phyloP scores from a whole-genome alignment of 2,329 filamentous ascomycete genomes.

The Cytospora chrysosperma region DNA sequence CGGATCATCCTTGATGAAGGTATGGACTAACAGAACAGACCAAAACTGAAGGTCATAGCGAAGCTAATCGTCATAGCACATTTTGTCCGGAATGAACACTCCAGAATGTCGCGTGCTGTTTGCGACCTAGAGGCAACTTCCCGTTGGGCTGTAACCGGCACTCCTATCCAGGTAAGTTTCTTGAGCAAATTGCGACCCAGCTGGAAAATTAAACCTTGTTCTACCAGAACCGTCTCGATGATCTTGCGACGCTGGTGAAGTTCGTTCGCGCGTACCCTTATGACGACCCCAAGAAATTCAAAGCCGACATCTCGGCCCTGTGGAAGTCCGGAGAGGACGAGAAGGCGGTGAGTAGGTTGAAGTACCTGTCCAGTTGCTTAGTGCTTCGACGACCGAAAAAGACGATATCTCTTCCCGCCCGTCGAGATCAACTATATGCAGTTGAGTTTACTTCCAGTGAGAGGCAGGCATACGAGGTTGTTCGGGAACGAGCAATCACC shows the following conservation, averaged over 20 bases:
- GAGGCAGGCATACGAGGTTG: conserved; percentile 35
- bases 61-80: conserved; percentile 36
- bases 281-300: conserved; percentile 37
- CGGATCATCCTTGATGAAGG: conserved; percentile 42
- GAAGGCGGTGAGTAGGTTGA: conserved; percentile 40
- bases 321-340: conserved; percentile 41
- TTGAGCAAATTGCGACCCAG: too few species aligned
- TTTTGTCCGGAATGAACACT: conserved; percentile 38
- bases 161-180: conserved; percentile 38
- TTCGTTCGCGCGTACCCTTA: conserved; percentile 46
- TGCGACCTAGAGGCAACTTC: conserved; percentile 37
- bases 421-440: conserved; percentile 34
- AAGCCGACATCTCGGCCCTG: conserved; percentile 37
- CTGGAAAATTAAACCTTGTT: too few species aligned
- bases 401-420: conserved; percentile 39
- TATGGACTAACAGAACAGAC: conserved; percentile 18
- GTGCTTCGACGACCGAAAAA: conserved; percentile 41
- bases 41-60: neutral
- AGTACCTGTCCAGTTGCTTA: conserved; percentile 38
- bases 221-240: conserved; percentile 40
- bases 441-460: conserved; percentile 40
- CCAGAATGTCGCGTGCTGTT: conserved; percentile 37
- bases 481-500: conserved; percentile 31
- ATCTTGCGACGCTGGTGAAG: conserved; percentile 42
- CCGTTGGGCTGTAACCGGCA: conserved; percentile 50